phyloP scores from a whole-genome alignment of 257 asterid species.

The Primulina huaijiensis region DNA sequence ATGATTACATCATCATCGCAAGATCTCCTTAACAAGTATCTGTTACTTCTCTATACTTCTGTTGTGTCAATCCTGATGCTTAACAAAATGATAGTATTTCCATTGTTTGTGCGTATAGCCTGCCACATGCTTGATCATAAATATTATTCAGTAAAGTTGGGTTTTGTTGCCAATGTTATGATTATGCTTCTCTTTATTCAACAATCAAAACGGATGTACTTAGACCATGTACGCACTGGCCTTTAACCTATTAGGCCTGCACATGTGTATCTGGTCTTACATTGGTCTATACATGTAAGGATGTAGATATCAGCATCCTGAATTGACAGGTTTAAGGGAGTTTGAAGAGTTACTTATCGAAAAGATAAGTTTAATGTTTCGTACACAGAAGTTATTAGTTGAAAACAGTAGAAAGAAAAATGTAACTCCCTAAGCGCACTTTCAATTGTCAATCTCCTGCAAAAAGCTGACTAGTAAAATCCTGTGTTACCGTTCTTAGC shows the following conservation, averaged over 20 bases:
- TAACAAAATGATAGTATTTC: neutral
- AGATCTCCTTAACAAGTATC: slow-evolving; percentile 75
- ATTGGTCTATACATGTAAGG: neutral
- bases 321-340: neutral
- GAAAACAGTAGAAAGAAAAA: neutral
- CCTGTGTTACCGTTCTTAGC: neutral
- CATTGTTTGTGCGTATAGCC: slow-evolving; percentile 9
- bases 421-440: neutral
- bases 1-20: slow-evolving; percentile 45
- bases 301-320: neutral
- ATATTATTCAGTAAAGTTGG: neutral
- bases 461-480: neutral
- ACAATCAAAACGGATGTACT: neutral
- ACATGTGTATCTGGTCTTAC: neutral
- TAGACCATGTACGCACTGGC: neutral
- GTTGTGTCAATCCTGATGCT: neutral
- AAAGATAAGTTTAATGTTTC: neutral
- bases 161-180: neutral
- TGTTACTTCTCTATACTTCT: neutral
- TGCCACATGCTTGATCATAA: neutral
- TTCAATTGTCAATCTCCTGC: neutral
- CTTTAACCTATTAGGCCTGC: neutral
- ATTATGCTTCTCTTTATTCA: neutral
- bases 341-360: neutral
- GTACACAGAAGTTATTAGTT: neutral